phyloP scores from a whole-genome alignment of 2,329 filamentous ascomycete species.

The Fonsecaea pedrosoi region DNA sequence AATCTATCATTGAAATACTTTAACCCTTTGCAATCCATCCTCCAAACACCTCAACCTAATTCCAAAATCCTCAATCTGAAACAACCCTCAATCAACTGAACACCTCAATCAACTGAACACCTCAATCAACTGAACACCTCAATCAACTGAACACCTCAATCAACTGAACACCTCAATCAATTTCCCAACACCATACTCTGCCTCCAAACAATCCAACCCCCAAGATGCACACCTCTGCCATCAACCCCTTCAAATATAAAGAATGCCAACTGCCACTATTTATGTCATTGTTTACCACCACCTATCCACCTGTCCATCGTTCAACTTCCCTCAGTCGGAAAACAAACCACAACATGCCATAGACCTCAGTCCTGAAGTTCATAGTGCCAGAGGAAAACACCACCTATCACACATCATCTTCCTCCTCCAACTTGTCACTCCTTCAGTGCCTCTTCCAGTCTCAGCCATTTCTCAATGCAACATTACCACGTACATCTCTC shows the following conservation, averaged over 20 bases:
- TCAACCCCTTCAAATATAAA: neutral
- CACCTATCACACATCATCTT: neutral
- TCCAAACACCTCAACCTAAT: no score
- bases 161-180: no score
- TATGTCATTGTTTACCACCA: neutral
- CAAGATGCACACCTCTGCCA: no score
- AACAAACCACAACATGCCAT: neutral
- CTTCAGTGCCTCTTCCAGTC: neutral
- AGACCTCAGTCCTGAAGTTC: neutral
- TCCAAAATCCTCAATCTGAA: no score
- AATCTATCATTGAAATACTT: no score
- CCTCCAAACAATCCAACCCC: no score
- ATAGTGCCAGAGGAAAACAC: neutral
- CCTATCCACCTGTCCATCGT: neutral
- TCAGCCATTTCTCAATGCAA: neutral
- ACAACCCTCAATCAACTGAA: no score
- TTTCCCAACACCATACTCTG: no score
- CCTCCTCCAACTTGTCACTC: neutral
- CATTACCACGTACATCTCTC: neutral
- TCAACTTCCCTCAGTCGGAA: neutral
- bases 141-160: no score
- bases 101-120: no score
- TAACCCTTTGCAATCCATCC: no score
- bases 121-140: no score
- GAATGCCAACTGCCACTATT: neutral